Evolutionary conservation across 2,329 filamentous ascomycete genomes (phyloP), one percentile per base, ranked within the genome.

Genomic region (Teratosphaeria viscida): DNA sequence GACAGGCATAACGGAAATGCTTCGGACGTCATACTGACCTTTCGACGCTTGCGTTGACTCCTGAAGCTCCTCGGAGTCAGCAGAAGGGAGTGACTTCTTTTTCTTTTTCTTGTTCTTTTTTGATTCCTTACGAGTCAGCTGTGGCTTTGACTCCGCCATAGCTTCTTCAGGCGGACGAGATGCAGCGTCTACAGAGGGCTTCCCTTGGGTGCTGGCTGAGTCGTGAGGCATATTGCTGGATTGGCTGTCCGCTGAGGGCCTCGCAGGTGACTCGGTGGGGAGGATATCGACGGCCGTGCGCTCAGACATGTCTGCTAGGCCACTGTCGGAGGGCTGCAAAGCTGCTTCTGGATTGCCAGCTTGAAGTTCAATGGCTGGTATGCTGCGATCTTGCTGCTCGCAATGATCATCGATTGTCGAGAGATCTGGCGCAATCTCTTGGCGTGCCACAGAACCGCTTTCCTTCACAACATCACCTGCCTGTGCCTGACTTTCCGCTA

Each of bases 31-130:
- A 37, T 26, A 10, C 11, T 35, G 16, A 23, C 55, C 49, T 23
- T 55, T 23, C 39, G 23, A 27, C 56, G 34, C 27, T 16, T 27
- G 56, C 7, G 19, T n/a, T n/a, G n/a, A 8, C 6, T 49, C 43
- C 43, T 49, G 43, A 10, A n/a, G 43, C n/a, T 58, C 56, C 29
- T 57, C 34, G 43, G 34, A 5, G 10, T 27, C 32, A 35, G 49
- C 52, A 4, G 19, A 58, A 39, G 57, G 34, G 8, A n/a, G 10
- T 10, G 19, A 8, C 56, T 62, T 60, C 43, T 58, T 56, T n/a
- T n/a, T n/a, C 54, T 68, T 66, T 59, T 68, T 69, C 62, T 66
- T 69, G 16, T 47, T 60, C 54, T 71, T 70, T 62, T 70, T 70
- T 3, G 67, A 66, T 27, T 63, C 63, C 61, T 69, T 70, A 29